Evolutionary conservation across 306 rosid species (phyloP), one percentile per base, ranked within the genome.

Genomic region (Potentilla sterilis): DNA sequence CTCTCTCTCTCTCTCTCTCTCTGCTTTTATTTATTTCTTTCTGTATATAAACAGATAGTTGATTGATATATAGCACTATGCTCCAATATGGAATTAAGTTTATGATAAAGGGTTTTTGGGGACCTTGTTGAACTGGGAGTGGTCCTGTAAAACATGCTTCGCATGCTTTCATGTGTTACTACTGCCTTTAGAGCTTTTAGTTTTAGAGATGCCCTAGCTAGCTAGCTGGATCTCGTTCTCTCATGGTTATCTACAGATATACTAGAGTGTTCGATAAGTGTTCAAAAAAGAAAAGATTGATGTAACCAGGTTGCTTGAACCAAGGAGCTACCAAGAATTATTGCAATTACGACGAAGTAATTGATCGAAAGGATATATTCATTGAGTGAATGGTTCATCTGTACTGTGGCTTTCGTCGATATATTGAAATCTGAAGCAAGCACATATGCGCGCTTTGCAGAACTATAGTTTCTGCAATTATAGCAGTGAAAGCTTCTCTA

Each of bases 61-160:
- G 22, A 18, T 18, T 52, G 59, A 52, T 52, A 52, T 18, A 16
- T 7, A 18, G 1, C 59, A 52, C 24, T 19, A 52, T 52, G 61
- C 61, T 55, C 61, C 61, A 55, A 21, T n/a, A 55, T 55, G 28
- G 3, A 54, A n/a, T n/a, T n/a, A n/a, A 24, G 64, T 12, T 58
- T 22, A 57, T 57, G 34, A 57, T 57, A 22, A 57, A 57, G 5
- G 64, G 35, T 57, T 54, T n/a, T 54, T 54, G 28, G 41, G 67
- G 42, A 62, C 67, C 67, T 32, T 2, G 32, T 16, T 32, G 67
- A 62, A 38, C 9, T 32, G 28, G 74, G 54, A 54, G 78, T 70
- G 80, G 80, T 78, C 86, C 86, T 74, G 47, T 41, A 15, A 43
- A 38, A 58, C 78, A 64, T 65, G 51, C 48, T 51, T 77, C 22